Evolutionary conservation across 257 asterid species (phyloP).

Genomic region (Solanum rostratum): DNA sequence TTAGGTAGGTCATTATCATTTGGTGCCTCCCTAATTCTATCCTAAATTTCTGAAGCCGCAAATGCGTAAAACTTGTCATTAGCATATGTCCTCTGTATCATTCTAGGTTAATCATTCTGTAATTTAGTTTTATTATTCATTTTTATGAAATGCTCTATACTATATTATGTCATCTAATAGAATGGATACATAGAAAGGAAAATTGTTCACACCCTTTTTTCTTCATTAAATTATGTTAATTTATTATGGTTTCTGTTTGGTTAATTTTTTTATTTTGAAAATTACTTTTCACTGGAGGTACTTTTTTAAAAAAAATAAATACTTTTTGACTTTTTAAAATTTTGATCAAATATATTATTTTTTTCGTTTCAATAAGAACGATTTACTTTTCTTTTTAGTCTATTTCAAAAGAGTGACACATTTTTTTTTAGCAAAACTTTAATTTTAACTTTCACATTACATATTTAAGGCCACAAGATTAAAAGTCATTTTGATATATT

Average conservation of each 20-base stretch:
- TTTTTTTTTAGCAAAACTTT: no score
- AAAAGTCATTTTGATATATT: no score
- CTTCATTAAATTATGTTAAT: not conserved
- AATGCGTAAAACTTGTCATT: not conserved
- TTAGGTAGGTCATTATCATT: not conserved
- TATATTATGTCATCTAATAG: not conserved
- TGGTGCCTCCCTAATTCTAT: not conserved
- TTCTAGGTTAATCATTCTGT: not conserved
- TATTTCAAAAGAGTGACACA: no score
- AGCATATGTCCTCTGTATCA: not conserved
- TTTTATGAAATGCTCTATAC: not conserved
- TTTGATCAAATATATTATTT: not conserved
- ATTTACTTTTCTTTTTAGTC: no score
- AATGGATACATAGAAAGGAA: not conserved
- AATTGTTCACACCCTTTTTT: no score
- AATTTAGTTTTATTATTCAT: not conserved
- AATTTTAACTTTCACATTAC: no score
- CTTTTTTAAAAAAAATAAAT: not conserved
- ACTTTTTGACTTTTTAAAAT: not conserved
- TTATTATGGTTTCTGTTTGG: not conserved
- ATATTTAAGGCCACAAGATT: no score
- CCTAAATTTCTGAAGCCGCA: not conserved
- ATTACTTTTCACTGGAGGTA: not conserved
- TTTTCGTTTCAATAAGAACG: no score
- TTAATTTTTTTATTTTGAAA: not conserved